Base-by-base conservation (phyloP, 148 eudicot species). In the Rhododendron vialii region DNA sequence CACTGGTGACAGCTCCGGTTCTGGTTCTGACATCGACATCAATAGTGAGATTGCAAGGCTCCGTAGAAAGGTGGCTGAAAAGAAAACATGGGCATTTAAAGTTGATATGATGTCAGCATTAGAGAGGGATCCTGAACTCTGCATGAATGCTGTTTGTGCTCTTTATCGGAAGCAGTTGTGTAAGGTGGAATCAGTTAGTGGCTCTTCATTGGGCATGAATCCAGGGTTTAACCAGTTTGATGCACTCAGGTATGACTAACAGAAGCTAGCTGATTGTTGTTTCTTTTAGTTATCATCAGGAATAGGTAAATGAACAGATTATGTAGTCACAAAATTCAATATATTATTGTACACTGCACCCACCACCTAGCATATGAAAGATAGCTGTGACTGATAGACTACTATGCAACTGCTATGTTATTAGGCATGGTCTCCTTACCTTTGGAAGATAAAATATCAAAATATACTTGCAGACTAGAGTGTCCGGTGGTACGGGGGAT, bases 91-190 rank as follows among this genome's bases (percentile, higher is more conserved):
- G 92, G 84, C 83, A 30, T 82, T 53, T 81, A 88, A 85, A 79
- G 86, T 67, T 22, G 92, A 91, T 28, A 82, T 91, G 87, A 73
- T 78, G 33, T 57, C 67, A 7, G 93, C 87, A 20, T 86, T 93
- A 82, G 59, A 36, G 24, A 84, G 69, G 36, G 86, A 91, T 75
- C n/a, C 80, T n/a, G 88, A 89, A 87, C 88, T 92, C 26, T 92
- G 93, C 86, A 83, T 93, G 93, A 84, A 86, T 86, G 95, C 90
- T 41, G 55, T 93, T 36, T 92, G 95, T 88, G 92, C 91, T 38
- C 84, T 93, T 18, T 90, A 93, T 78, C 85, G 92, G 73, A 91
- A 86, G 74, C 85, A 85, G 22, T 28, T 36, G 38, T 9, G 10
- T 80, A 30, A 43, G 11, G 15, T 22, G 50, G 18, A 78, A 48